These are phyloP conservation scores for Talaromyces islandicus DNA, from an alignment of 2,329 filamentous ascomycete species.

Conservation along the genomic window DNA sequence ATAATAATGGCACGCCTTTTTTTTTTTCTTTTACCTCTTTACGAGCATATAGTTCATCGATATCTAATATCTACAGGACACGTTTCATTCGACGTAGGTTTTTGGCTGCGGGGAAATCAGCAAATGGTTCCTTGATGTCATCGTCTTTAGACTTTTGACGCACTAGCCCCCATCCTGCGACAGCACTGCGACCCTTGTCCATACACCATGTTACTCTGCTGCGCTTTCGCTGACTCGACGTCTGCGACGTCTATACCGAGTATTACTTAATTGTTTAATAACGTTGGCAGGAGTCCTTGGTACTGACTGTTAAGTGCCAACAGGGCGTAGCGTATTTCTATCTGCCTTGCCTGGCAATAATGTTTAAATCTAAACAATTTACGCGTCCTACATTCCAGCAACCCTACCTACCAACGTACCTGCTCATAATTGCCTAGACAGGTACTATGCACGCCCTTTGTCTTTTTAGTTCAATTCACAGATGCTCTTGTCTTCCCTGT, in stretches of 20 bases:
- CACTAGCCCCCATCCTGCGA: neutral
- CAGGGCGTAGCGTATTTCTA: too few relatives aligned
- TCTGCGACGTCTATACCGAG: neutral
- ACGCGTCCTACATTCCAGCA: neutral
- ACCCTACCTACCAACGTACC: neutral
- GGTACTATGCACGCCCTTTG: neutral
- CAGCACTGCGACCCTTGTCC: neutral
- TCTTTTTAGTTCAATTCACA: neutral
- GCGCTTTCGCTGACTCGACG: neutral
- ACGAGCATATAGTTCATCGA: too few relatives aligned
- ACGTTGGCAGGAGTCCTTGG: too few relatives aligned
- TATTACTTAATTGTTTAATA: neutral
- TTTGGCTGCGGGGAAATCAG: neutral
- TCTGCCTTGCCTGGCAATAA: neutral
- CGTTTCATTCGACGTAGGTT: neutral
- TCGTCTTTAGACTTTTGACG: neutral
- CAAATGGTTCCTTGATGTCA: neutral
- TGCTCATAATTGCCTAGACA: too few relatives aligned
- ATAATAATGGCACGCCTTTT: neutral
- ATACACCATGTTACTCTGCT: neutral
- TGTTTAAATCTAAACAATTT: neutral
- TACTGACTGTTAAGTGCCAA: too few relatives aligned
- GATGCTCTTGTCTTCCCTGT: neutral
- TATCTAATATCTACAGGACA: neutral
- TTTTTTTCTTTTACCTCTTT: neutral